phyloP scores from a whole-genome alignment of 78 protist species.

The Salpingoeca rosetta region DNA sequence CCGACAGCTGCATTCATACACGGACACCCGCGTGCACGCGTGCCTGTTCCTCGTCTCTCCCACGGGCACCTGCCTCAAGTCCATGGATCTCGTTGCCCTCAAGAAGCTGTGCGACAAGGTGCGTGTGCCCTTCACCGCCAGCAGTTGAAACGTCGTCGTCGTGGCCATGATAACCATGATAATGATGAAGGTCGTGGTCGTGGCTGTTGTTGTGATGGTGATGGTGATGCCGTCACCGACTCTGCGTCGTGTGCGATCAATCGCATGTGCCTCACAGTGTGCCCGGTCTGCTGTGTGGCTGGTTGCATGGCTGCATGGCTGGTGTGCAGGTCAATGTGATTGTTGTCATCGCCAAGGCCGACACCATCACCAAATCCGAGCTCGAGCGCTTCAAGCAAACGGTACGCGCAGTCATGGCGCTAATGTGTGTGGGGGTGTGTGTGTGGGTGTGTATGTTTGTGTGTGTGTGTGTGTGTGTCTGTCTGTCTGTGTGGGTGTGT shows the following conservation, averaged over 20 bases:
- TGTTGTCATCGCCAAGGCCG: slow-evolving; percentile 8
- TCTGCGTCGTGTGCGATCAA: no score
- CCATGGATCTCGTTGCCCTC: background rate
- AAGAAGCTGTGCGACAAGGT: background rate
- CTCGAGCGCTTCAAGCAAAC: background rate
- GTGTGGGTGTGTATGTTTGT: no score
- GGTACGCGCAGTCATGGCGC: background rate
- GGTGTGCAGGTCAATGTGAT: background rate
- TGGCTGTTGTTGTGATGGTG: no score
- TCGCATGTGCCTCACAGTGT: background rate
- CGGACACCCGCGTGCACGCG: background rate
- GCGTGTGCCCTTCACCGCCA: background rate
- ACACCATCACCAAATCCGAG: background rate
- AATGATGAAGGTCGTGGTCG: no score
- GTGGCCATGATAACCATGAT: no score
- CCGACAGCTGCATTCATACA: background rate
- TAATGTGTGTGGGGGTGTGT: no score
- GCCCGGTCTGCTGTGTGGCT: background rate
- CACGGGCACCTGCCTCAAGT: background rate
- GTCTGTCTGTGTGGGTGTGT: no score
- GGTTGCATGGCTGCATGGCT: background rate
- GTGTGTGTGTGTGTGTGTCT: no score
- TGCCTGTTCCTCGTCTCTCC: slow-evolving; percentile 2
- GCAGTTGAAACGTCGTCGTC: no score
- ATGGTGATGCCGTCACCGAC: no score